Conservation (phyloP, 2,329 filamentous ascomycete species). For the Cladosporium sphaerospermum region DNA sequence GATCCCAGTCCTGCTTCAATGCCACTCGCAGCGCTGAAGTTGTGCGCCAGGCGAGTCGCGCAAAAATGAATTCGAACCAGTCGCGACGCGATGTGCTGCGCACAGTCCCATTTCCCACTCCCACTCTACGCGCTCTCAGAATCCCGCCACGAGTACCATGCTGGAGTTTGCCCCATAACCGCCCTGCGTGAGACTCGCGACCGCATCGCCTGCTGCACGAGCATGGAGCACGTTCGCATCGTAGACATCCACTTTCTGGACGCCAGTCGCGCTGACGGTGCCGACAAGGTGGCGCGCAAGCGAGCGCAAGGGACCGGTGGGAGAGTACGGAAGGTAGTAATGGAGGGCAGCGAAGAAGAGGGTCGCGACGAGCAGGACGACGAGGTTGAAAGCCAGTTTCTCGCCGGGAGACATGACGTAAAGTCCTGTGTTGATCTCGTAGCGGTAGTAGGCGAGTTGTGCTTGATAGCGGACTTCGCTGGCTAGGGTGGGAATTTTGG, state of each 20-base stretch:
- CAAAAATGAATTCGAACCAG: not conserved
- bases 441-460: constrained; percentile 24
- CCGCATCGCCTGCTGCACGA: not conserved
- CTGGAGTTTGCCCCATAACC: not conserved
- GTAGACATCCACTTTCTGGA: not conserved
- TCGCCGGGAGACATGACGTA: constrained; percentile 26
- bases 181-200: not conserved
- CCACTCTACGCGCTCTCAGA: not conserved
- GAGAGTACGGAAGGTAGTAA: constrained; percentile 14
- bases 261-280: not conserved
- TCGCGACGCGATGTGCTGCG: no score
- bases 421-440: constrained; percentile 23
- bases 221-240: not conserved
- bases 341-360: constrained; percentile 13
- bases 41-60: not conserved
- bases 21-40: not conserved
- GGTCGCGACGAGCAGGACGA: constrained; percentile 16
- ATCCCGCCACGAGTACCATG: not conserved
- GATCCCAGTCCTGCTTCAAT: not conserved
- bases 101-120: no score
- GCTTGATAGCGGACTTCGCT: constrained; percentile 18
- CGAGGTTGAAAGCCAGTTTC: constrained; percentile 24
- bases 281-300: not conserved
- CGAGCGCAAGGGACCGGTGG: not conserved
- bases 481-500: constrained; percentile 17